A percentile compares a stretch with the other conserved stretches of the same genome.
These are phyloP conservation scores for Aspergillus fumigatiaffinis DNA, from an alignment of 2,329 filamentous ascomycete genomes.

Conservation along the genomic window DNA sequence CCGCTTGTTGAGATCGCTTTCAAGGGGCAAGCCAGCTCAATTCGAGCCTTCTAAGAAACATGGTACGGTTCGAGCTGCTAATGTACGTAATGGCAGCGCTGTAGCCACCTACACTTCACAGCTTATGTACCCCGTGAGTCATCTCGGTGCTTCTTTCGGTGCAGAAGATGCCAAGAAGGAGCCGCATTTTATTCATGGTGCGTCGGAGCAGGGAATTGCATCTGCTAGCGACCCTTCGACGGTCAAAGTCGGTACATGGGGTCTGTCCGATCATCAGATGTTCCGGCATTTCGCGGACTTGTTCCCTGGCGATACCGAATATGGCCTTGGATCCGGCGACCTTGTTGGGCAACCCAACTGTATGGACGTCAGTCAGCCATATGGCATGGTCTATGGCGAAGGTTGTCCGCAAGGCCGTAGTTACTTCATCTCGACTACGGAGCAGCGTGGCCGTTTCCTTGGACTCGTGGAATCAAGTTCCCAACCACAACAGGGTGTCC, in stretches of 20 bases:
- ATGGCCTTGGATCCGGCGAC: slow-evolving; percentile 73
- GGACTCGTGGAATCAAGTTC: slow-evolving; percentile 57
- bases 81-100: slow-evolving; percentile 64
- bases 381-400: slow-evolving; percentile 80
- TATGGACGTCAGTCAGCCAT: slow-evolving; percentile 85
- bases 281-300: slow-evolving; percentile 76
- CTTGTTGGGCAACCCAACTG: slow-evolving; percentile 73
- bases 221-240: slow-evolving; percentile 74
- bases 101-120: slow-evolving; percentile 84
- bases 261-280: slow-evolving; percentile 68
- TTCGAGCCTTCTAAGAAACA: slow-evolving; percentile 51
- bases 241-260: slow-evolving; percentile 78
- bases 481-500: slow-evolving; percentile 68
- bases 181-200: slow-evolving; percentile 78
- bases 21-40: slow-evolving; percentile 68
- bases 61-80: slow-evolving; percentile 50
- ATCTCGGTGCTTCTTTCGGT: slow-evolving; percentile 73
- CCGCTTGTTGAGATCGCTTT: slow-evolving; percentile 73
- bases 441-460: slow-evolving; percentile 74
- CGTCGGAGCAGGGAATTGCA: slow-evolving; percentile 71
- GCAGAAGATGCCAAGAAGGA: slow-evolving; percentile 64
- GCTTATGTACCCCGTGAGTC: slow-evolving; percentile 72
- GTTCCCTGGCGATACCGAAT: slow-evolving; percentile 68
- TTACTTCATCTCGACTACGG: slow-evolving; percentile 71
- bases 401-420: slow-evolving; percentile 77